Conservation (phyloP, 768 basidiomycete genomes). For the Melanogaster broomeanus region DNA sequence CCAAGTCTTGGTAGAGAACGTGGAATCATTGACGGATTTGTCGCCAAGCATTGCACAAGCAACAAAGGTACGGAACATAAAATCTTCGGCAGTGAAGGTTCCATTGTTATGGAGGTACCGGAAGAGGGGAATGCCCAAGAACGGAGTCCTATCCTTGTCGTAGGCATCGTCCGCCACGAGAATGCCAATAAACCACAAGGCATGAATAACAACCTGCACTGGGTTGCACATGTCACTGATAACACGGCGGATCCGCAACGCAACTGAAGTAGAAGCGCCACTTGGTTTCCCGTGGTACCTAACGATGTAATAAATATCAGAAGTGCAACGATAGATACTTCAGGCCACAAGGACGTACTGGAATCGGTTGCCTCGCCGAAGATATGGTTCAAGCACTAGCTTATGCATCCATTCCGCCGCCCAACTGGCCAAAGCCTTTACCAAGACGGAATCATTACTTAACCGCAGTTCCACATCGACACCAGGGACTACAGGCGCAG, state of each 20-base stretch:
- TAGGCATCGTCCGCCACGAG: constrained; percentile 20
- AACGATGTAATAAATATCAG: neutral
- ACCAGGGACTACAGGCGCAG: neutral
- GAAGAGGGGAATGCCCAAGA: constrained; percentile 31
- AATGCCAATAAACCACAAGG: constrained; percentile 34
- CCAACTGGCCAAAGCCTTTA: constrained; percentile 23
- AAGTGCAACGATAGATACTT: neutral
- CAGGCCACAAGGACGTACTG: constrained; percentile 23
- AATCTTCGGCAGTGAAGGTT: constrained; percentile 29
- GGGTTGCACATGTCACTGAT: constrained; percentile 27
- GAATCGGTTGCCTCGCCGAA: constrained; percentile 15
- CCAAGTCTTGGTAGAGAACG: constrained; percentile 33
- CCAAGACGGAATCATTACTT: constrained; percentile 4
- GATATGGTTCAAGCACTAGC: constrained; percentile 24
- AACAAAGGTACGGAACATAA: constrained; percentile 36
- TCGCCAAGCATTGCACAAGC: constrained; percentile 38
- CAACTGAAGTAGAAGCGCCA: constrained; percentile 8
- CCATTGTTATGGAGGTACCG: constrained; percentile 32
- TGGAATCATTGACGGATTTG: constrained; percentile 34
- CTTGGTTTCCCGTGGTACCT: constrained; percentile 18
- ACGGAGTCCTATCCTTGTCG: constrained; percentile 16
- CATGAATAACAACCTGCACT: constrained; percentile 27
- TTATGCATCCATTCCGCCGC: constrained; percentile 26
- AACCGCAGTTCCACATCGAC: neutral
- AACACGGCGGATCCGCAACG: constrained; percentile 20